Evolutionary conservation across 148 eudicot species (phyloP).

Genomic region (Heliamphora exappendiculata): DNA sequence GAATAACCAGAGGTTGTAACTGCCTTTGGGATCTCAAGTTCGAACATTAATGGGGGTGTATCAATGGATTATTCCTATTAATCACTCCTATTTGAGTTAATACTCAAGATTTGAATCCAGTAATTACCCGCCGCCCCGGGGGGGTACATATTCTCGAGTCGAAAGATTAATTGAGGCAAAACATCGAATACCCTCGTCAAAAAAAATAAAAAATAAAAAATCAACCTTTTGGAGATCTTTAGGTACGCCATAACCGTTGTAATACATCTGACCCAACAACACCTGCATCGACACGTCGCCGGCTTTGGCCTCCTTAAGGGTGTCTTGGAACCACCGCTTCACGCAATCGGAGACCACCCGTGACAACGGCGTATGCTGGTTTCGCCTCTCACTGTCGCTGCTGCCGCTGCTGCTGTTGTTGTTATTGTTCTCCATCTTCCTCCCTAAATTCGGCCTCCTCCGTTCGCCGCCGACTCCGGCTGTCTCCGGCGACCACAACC

Average conservation of each 20-base stretch:
- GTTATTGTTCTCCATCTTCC: conserved; percentile 16
- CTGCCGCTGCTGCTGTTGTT: conserved; percentile 14
- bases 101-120: too few species aligned
- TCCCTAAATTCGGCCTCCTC: background rate
- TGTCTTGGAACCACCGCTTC: conserved; percentile 60
- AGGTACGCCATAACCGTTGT: conserved; percentile 58
- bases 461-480: background rate
- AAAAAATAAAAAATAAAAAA: background rate
- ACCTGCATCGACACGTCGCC: conserved; percentile 78
- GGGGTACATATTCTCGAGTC: too few species aligned
- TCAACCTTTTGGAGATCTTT: conserved; percentile 61
- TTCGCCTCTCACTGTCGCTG: conserved; percentile 17
- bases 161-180: too few species aligned
- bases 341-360: conserved; percentile 66
- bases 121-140: too few species aligned
- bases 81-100: too few species aligned
- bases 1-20: too few species aligned
- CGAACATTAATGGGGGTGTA: too few species aligned
- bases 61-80: too few species aligned
- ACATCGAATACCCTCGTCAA: too few species aligned
- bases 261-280: conserved; percentile 77
- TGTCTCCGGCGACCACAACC: background rate
- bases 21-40: too few species aligned
- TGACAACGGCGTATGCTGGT: conserved; percentile 41
- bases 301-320: conserved; percentile 63